Conservation (phyloP, 805 yeast species). For the Wickerhamomyces queroliae region DNA sequence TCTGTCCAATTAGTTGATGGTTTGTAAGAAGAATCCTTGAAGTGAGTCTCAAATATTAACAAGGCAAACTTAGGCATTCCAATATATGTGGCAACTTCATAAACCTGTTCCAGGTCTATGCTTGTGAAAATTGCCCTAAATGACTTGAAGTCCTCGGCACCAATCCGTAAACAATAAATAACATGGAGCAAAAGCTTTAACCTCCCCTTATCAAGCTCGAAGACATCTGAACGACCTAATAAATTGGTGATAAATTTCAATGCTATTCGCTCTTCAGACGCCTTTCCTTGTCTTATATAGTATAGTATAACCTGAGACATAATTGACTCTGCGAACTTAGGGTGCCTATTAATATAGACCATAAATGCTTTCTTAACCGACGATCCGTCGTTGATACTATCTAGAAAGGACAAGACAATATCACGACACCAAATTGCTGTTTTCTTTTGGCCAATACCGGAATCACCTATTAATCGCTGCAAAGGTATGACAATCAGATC, state of each 20-base stretch:
- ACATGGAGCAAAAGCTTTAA: conserved; percentile 16
- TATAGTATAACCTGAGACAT: not conserved
- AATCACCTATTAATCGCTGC: not conserved
- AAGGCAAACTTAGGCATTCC: conserved; percentile 26
- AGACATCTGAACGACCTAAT: not conserved
- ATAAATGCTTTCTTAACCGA: conserved; percentile 4
- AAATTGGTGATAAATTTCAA: conserved; percentile 1
- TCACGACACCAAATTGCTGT: conserved; percentile 10
- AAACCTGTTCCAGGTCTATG: conserved; percentile 14
- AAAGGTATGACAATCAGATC: not conserved
- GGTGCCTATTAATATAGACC: conserved; percentile 5
- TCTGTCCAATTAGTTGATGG: not conserved
- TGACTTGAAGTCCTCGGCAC: conserved; percentile 11
- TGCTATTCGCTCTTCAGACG: conserved; percentile 2
- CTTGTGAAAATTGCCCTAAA: conserved; percentile 15
- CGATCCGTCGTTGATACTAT: not conserved
- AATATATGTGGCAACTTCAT: conserved; percentile 16
- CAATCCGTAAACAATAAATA: conserved; percentile 23
- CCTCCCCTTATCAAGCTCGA: conserved; percentile 3
- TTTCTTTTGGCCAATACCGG: not conserved
- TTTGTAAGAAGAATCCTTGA: conserved; percentile 7
- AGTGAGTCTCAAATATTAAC: conserved; percentile 29
- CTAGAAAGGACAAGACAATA: conserved; percentile 7
- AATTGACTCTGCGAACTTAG: conserved; percentile 18
- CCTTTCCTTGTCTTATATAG: not conserved